Evolutionary conservation across 2,329 filamentous ascomycete genomes (phyloP), one percentile per base, ranked within the genome.

Genomic region (Fusarium temperatum): DNA sequence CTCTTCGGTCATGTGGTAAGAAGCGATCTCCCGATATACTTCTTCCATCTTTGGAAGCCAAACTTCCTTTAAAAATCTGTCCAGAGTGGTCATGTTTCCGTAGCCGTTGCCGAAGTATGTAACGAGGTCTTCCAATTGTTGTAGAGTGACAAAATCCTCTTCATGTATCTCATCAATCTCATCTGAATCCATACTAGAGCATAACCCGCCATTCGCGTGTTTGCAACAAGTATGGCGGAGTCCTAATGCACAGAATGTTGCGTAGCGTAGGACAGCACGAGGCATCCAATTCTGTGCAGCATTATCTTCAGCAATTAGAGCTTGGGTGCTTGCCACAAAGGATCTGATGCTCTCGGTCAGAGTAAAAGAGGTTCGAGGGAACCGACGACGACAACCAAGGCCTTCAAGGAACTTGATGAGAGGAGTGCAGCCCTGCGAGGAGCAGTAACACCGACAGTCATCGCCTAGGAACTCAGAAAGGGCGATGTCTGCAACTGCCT

Each of bases 1-100:
- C 50, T 26, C 50, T 9, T 38, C 32, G 0, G n/a, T 54, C 0
- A 54, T 26, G 0, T 11, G 0, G 0, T 26, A 28, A 0, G 32
- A 22, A 17, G 0, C 8, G 0, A 38, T 54, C 18, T 54, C 32
- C 0, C 2, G 0, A 54, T 54, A 54, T 0, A 54, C 50, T 5
- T 38, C 24, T 22, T 2, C 0, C 50, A 54, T 54, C 24, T 38
- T 54, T 28, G 2, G 50, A 12, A 54, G 32, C 50, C 50, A 54
- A 5, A 54, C 50, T 0, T 54, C 32, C 13, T 28, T 6, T 22
- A 53, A 22, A 12, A 53, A 53, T 2, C 0, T 0, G 0, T 54
- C 17, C 2, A 54, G 9, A 0, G 50, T 54, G 5, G 32, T 11
- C 24, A 54, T 38, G n/a, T 5, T 54, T 54, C 32, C 32, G 0